These are phyloP conservation scores for Leccinum rimulosum DNA, from an alignment of 768 basidiomycete species.

Conservation along the genomic window DNA sequence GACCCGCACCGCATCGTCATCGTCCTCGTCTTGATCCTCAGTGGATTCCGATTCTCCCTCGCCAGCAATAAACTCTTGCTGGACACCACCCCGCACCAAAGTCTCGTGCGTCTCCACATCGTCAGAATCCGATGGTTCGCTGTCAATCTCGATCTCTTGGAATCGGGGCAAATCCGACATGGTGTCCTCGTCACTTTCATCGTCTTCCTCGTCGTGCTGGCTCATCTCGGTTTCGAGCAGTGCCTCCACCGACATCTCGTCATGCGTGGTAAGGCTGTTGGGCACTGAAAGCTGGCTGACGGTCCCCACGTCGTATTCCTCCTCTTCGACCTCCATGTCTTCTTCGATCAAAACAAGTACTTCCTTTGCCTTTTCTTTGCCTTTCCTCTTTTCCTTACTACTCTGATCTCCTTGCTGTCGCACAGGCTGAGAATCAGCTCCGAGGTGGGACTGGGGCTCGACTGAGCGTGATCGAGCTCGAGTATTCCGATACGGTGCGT, in stretches of 20 bases:
- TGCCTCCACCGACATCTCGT: conserved; percentile 23
- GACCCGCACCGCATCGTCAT: conserved; percentile 13
- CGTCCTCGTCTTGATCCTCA: neutral
- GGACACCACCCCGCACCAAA: conserved; percentile 5
- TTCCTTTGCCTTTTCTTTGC: neutral
- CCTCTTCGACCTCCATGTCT: conserved; percentile 1
- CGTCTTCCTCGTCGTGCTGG: neutral
- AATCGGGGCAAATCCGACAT: conserved; percentile 2
- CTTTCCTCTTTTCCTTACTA: conserved; percentile 7
- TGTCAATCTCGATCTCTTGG: conserved; percentile 9
- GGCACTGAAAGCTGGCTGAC: neutral
- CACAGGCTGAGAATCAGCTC: neutral
- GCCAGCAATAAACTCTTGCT: neutral
- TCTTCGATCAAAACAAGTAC: conserved; percentile 9
- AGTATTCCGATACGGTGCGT: conserved; percentile 18
- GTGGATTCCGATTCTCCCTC: neutral
- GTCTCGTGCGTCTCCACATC: conserved; percentile 27
- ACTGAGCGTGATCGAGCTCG: conserved; percentile 24
- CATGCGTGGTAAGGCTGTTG: conserved; percentile 1
- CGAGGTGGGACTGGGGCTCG: conserved; percentile 6
- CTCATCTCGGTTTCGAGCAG: conserved; percentile 13
- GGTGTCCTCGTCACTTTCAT: neutral
- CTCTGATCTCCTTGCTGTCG: neutral
- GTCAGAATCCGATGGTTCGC: conserved; percentile 27
- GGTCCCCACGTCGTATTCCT: neutral